Conservation (phyloP, 495 filamentous ascomycete genomes). For the Acidiella bohemica region DNA sequence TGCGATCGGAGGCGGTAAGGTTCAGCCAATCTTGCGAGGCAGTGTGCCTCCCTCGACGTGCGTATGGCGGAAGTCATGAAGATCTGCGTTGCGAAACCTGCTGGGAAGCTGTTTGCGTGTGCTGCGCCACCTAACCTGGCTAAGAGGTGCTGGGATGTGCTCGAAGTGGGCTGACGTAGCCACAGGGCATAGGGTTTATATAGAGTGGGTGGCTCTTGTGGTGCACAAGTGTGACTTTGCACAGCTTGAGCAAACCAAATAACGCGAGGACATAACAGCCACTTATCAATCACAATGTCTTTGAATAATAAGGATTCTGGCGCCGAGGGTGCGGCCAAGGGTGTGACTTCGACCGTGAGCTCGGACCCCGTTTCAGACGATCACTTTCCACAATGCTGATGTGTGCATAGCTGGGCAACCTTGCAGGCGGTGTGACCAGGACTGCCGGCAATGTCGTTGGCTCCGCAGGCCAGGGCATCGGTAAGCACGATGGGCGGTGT, state of each 20-base stretch:
- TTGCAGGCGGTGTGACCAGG: constrained; percentile 11
- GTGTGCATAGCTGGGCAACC: constrained; percentile 8
- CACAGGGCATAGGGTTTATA: background rate
- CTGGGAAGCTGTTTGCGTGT: background rate
- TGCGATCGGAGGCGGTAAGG: background rate
- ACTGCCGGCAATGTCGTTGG: constrained; percentile 13
- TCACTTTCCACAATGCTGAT: background rate
- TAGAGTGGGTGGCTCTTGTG: background rate
- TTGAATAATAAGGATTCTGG: constrained; percentile 11
- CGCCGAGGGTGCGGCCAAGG: constrained; percentile 15
- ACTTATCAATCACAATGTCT: constrained; percentile 5
- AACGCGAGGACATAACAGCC: background rate
- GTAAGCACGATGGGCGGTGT: too few relatives aligned
- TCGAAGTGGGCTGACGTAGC: background rate
- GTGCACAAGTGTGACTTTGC: background rate
- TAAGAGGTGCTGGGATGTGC: background rate
- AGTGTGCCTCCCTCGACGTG: background rate
- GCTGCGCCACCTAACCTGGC: background rate
- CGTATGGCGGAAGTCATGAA: too few relatives aligned
- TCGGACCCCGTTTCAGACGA: too few relatives aligned
- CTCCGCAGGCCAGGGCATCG: constrained; percentile 8
- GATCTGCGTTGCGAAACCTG: too few relatives aligned
- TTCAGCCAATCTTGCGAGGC: background rate
- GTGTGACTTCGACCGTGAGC: constrained; percentile 17
- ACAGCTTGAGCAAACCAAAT: background rate